Evolutionary conservation across 192 early-diverging fungal species (phyloP), one percentile per base, ranked within the genome.

Genomic region (Coemansia sp.): DNA sequence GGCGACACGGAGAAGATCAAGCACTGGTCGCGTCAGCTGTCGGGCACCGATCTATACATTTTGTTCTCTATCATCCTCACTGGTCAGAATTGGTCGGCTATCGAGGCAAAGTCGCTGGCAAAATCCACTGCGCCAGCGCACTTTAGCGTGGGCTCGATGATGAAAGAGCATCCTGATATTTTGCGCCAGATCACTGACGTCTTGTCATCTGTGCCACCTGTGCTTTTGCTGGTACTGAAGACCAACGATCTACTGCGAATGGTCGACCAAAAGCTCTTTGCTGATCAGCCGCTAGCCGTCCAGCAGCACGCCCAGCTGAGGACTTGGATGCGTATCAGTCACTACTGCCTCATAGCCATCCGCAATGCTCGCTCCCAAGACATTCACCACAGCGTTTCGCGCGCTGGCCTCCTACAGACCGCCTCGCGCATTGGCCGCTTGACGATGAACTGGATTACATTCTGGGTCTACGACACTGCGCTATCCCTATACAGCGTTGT

Each of bases 21-120:
- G 41, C 59, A 87, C 47, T 90, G 90, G 68, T 83, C 88, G 27
- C 74, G 86, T 34, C 66, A 69, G 56, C 83, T 95, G 56, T 80
- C 87, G 39, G 91, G 89, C 20, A 91, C 93, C 15, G 90, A 93
- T 66, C 84, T 90, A 12, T 94, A 98, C 82, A 71, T 85, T 9
- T 70, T 98, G 24, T 96, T 98, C 65, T 90, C 96, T 1, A 89
- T 84, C 27, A 94, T 98, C 70, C 70, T 98, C 44, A 95, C 95
- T 0, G 96, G 95, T 3, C 89, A 93, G 35, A 85, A 88, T 53
- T 95, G 94, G 93, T 78, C 85, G 29, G 87, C 88, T 7, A 92
- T 95, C 24, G 66, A 75, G 45, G 27, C 58, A 13, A 75, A 77
- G 65, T 47, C 66, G 18, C 73, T 83, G 30, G 44, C 80, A 9